phyloP scores from a whole-genome alignment of 345 rosid genomes.

The Cardiospermum halicacabum region DNA sequence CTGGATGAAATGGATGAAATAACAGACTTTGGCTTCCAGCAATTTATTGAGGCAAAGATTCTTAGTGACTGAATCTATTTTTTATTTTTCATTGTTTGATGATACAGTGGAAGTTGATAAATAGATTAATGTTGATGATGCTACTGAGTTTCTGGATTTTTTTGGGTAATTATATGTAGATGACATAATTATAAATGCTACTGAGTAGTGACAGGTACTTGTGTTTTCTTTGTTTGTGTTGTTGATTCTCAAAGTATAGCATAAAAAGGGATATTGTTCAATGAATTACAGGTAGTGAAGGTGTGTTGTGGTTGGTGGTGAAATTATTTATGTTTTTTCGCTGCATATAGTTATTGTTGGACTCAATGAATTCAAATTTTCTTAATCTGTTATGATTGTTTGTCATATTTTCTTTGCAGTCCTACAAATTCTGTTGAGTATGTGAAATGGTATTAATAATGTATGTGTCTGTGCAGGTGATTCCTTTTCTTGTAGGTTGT shows the following conservation, averaged over 20 bases:
- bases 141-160: no score
- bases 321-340: neutral
- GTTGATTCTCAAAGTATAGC: constrained; percentile 34
- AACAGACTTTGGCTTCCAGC: no score
- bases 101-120: no score
- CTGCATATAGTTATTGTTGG: neutral
- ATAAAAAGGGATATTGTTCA: constrained; percentile 73
- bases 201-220: neutral
- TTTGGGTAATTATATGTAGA: no score
- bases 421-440: constrained; percentile 9
- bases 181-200: no score
- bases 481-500: constrained; percentile 94
- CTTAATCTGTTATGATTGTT: neutral
- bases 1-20: no score
- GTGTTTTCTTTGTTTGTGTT: neutral
- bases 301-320: constrained; percentile 12
- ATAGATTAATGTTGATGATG: no score
- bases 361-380: neutral
- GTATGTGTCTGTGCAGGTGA: constrained; percentile 56
- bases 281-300: constrained; percentile 84
- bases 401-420: neutral
- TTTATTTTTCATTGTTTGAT: no score
- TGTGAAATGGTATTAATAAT: constrained; percentile 2
- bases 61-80: no score
- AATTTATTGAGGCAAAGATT: no score